phyloP scores from a whole-genome alignment of 768 basidiomycete genomes.

The Auricularia cornea region DNA sequence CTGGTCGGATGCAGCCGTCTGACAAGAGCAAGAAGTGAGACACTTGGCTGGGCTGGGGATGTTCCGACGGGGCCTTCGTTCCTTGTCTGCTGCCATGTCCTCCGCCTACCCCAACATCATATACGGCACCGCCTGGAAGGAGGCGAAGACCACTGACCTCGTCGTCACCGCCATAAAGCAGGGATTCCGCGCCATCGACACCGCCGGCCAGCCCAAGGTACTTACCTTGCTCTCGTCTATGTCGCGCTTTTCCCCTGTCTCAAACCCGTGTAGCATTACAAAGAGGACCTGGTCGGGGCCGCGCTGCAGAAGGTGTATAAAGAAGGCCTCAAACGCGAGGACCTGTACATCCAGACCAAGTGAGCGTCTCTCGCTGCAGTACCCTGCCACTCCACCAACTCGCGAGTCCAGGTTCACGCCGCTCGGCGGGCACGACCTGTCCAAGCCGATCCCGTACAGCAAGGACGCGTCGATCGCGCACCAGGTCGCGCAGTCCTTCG shows the following conservation, averaged over 20 bases:
- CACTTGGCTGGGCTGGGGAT: background rate
- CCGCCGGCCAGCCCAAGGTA: slow-evolving; percentile 44
- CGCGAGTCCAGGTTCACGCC: slow-evolving; percentile 55
- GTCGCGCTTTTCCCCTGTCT: too few species aligned
- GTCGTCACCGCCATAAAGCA: slow-evolving; percentile 64
- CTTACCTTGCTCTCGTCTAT: background rate
- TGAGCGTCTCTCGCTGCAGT: slow-evolving; percentile 19
- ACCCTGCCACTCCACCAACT: background rate
- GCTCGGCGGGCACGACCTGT: slow-evolving; percentile 59
- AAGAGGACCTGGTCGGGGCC: slow-evolving; percentile 75
- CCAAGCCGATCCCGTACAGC: slow-evolving; percentile 69
- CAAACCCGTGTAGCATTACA: slow-evolving; percentile 24
- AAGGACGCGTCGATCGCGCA: slow-evolving; percentile 39
- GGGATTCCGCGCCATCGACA: slow-evolving; percentile 78
- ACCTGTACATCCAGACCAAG: slow-evolving; percentile 78
- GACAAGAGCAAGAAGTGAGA: background rate
- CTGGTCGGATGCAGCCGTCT: background rate
- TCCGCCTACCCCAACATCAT: slow-evolving; percentile 20
- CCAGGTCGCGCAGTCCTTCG: slow-evolving; percentile 58
- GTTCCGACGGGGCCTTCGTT: background rate
- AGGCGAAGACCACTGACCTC: slow-evolving; percentile 55
- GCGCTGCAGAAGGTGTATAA: slow-evolving; percentile 51
- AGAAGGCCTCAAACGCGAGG: slow-evolving; percentile 54
- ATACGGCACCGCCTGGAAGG: slow-evolving; percentile 53
- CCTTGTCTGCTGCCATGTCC: background rate